phyloP scores from a whole-genome alignment of 2,329 filamentous ascomycete species.

The Onygenales sp. region DNA sequence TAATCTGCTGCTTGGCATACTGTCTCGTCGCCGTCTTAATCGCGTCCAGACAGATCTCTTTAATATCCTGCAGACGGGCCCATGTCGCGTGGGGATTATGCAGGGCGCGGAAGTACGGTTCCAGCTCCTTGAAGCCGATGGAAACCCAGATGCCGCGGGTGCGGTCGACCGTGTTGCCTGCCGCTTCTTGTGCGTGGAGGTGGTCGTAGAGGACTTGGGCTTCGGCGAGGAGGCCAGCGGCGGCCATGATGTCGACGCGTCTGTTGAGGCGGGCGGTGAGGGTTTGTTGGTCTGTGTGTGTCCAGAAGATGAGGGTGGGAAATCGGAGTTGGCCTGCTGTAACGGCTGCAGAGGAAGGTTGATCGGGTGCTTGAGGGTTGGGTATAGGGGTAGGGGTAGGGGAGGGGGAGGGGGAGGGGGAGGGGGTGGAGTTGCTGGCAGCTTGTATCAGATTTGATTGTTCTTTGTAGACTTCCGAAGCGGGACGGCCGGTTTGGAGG shows the following conservation, averaged over 20 bases:
- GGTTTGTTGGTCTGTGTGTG: constrained; percentile 61
- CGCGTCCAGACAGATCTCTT: constrained; percentile 54
- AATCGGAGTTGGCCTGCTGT: constrained; percentile 36
- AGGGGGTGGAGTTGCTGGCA: not conserved
- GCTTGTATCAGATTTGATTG: constrained; percentile 42
- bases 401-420: not conserved
- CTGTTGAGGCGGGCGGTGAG: constrained; percentile 62
- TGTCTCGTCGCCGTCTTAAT: constrained; percentile 77
- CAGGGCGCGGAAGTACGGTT: constrained; percentile 53
- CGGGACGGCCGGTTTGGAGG: constrained; percentile 67
- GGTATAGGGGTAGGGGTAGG: constrained; percentile 5
- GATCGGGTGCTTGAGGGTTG: not conserved
- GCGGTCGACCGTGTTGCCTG: constrained; percentile 54
- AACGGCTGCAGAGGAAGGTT: constrained; percentile 2
- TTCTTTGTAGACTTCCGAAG: constrained; percentile 79
- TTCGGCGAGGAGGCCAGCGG: constrained; percentile 54
- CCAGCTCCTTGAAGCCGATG: constrained; percentile 90
- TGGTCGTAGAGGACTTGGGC: constrained; percentile 45
- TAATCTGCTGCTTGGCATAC: constrained; percentile 74
- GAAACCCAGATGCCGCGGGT: constrained; percentile 89
- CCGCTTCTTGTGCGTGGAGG: constrained; percentile 32
- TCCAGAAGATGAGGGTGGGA: constrained; percentile 70
- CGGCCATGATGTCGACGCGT: constrained; percentile 78
- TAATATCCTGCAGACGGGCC: constrained; percentile 15
- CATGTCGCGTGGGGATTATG: not conserved